A percentile compares a stretch with the other conserved stretches of the same genome.
phyloP scores from a whole-genome alignment of 257 asterid genomes.

The Thymus quinquecostatus region DNA sequence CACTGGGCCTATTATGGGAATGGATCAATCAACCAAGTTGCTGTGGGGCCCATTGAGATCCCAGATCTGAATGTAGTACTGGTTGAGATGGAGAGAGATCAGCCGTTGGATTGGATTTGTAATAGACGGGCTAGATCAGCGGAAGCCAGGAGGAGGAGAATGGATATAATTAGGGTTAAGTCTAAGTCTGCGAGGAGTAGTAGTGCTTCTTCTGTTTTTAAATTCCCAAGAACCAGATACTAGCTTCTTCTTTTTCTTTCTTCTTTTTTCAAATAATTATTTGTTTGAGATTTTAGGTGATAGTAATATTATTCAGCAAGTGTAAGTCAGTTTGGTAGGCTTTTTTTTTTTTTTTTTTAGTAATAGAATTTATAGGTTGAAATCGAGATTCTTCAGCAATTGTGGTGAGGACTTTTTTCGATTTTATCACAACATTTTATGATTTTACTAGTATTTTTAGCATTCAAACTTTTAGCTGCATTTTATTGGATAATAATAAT shows the following conservation, averaged over 20 bases:
- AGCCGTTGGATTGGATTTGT: constrained; percentile 39
- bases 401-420: no score
- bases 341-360: background rate
- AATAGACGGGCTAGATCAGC: constrained; percentile 52
- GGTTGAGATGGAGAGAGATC: constrained; percentile 32
- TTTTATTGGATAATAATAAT: background rate
- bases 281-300: no score
- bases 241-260: no score
- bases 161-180: constrained; percentile 45
- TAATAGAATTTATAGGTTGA: background rate
- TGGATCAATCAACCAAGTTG: constrained; percentile 3
- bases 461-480: background rate
- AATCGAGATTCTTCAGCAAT: background rate
- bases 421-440: no score
- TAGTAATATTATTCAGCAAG: no score
- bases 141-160: constrained; percentile 64
- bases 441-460: no score
- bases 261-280: no score
- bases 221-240: constrained; percentile 24
- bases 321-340: no score
- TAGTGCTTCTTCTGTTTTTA: constrained; percentile 20
- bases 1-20: constrained; percentile 22
- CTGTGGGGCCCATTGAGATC: constrained; percentile 42
- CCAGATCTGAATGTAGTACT: constrained; percentile 45
- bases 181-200: constrained; percentile 33